Base-by-base conservation (phyloP, 805 yeast species). In the Schwanniomyces pseudopolymorphus region DNA sequence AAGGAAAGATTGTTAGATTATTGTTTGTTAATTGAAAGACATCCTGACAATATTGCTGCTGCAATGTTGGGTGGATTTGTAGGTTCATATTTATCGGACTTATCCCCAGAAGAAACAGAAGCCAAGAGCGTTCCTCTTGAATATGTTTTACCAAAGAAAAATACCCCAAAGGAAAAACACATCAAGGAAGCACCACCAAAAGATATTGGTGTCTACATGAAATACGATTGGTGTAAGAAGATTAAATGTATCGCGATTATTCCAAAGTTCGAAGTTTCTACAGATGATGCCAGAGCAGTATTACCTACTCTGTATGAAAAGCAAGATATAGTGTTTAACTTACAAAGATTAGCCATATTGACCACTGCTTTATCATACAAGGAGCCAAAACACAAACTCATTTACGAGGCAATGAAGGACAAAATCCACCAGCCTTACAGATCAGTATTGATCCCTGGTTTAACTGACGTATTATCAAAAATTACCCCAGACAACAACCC, bases 11-110 rank as follows among this genome's bases (percentile, higher is more conserved):
- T 94, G 83, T 74, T 48, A 58, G 99, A 94, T 67, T 94, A 87
- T 74, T 89, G 97, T 66, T 77, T 94, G 57, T 88, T 94, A 94
- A 91, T 94, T 55, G 99, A 94, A 73, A 84, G 98, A 64, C 99
- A 94, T 61, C 99, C 99, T 28, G 99, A 94, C 69, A 94, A 94
- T 67, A 91, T 94, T 60, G 89, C 97, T 10, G 99, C 99, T 26
- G 96, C 99, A 31, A 89, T 94, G 96, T 86, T 91, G 84, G 99
- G 99, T 49, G 97, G 99, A 1, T 94, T 94, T 66, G 96, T 91
- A 36, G 99, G 99, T 38, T 89, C 97, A 3, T 94, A 87, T 67
- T 77, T 94, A 60, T 81, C 96, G 58, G 95, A 88, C 51, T 71
- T 94, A 48, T 74, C 83, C 27, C 82, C 84, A 3, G 78, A 80